Percentiles rank a stretch among this genome's conserved stretches.
These are phyloP conservation scores for Phalaenopsis hybrid DNA, from an alignment of 116 monocot genomes.

Conservation along the genomic window DNA sequence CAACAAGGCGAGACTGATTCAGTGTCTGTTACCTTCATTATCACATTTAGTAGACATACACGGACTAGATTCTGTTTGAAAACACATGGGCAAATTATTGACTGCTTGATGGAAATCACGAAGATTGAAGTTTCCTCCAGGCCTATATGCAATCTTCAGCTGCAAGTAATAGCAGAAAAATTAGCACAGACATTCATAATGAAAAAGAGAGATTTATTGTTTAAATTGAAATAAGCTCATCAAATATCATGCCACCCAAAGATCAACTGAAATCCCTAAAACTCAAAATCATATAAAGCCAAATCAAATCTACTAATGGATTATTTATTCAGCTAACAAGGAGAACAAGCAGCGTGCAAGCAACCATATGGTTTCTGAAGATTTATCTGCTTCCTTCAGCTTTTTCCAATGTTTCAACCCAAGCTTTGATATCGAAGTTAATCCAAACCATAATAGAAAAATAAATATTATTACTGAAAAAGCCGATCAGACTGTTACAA, in stretches of 20 bases:
- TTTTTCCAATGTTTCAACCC: no score
- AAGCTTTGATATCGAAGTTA: no score
- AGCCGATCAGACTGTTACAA: no score
- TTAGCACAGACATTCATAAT: conserved; percentile 7
- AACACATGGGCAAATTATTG: conserved; percentile 57
- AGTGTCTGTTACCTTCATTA: conserved; percentile 21
- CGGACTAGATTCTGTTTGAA: conserved; percentile 26
- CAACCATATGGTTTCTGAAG: no score
- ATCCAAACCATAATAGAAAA: no score
- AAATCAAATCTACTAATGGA: no score
- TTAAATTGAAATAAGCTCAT: not conserved
- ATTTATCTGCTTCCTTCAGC: no score
- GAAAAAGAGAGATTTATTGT: not conserved
- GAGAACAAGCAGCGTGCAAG: no score
- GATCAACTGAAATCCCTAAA: no score
- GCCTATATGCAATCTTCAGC: conserved; percentile 72
- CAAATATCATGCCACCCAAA: not conserved
- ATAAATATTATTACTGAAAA: no score
- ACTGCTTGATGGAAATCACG: conserved; percentile 82
- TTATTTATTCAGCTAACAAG: no score
- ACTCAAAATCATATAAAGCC: no score
- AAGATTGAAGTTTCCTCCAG: conserved; percentile 60
- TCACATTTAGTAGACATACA: conserved; percentile 11
- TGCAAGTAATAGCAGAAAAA: conserved; percentile 16
- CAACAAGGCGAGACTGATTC: not conserved